Base-by-base conservation (phyloP, 2,329 filamentous ascomycete species). In the Zarea fungicola region DNA sequence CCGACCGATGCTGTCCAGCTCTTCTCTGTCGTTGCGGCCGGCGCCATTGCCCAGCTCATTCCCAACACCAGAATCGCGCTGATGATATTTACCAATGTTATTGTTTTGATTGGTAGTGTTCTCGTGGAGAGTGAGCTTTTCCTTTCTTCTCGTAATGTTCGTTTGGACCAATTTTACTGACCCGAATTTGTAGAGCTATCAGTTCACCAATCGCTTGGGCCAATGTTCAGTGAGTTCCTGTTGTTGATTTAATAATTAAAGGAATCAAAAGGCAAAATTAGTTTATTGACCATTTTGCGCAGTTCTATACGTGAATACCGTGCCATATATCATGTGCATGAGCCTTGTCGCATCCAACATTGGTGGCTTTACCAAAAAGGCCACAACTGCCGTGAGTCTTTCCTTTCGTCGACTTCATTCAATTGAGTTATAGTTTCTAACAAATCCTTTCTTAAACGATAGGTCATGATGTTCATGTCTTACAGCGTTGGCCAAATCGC, bases 331-430 rank as follows among this genome's bases (percentile, higher is more conserved):
- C 7, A 55, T 56, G 19, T 51, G 47, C 9, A 45, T 58, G 48
- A 54, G 54, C 3, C 48, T 58, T 9, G 54, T 56, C n/a, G 52
- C 49, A 3, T 53, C 56, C n/a, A 58, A 58, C 21, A 50, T 58
- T 14, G 55, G 46, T n/a, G 54, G 51, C n/a, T 48, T 51, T 40
- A 51, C 51, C 6, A 50, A 50, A 18, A 54, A 54, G 37, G 29
- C 43, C 2, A 50, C 48, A 5, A 32, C 36, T 25, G 26, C 48
- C 3, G 51, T 49, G 10, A 8, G 28, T 32, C 22, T 32, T 10
- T 6, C 26, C 41, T 13, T 8, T n/a, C n/a, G n/a, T n/a, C n/a
- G n/a, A 13, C 16, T 13, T 32, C 8, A 11, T 29, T 14, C 14
- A 18, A 19, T 14, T 21, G 22, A 14, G 8, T 34, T n/a, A 7